A percentile compares a stretch with the other conserved stretches of the same genome.
These are phyloP conservation scores for Chytriomyces hyalinus DNA, from an alignment of 192 early-diverging fungal genomes.

Conservation along the genomic window DNA sequence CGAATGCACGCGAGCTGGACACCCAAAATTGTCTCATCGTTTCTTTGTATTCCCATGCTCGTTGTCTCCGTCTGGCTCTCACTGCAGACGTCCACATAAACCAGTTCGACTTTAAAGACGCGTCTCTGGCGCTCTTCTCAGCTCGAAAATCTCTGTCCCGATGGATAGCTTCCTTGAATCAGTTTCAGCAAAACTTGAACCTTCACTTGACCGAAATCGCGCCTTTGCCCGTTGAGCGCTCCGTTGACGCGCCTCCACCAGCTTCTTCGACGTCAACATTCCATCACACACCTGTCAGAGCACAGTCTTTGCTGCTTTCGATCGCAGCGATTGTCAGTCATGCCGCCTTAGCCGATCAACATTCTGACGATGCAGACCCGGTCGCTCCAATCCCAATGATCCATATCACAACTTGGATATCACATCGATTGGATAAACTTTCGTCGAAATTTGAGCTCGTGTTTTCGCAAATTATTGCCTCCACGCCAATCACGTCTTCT, in stretches of 20 bases:
- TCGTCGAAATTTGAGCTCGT: conserved; percentile 11
- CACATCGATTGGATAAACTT: background rate
- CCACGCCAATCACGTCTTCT: background rate
- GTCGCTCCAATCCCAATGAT: background rate
- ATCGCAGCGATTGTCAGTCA: background rate
- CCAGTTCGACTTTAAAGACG: conserved; percentile 24
- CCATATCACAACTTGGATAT: conserved; percentile 6
- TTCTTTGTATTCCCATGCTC: background rate
- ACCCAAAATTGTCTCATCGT: background rate
- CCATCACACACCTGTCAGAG: background rate
- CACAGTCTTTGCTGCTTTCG: background rate
- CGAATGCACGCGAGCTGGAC: too few species aligned
- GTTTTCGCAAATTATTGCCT: background rate
- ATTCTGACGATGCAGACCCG: background rate
- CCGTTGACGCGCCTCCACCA: background rate
- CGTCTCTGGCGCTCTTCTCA: conserved; percentile 1
- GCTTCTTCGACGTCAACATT: background rate
- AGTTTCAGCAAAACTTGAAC: background rate
- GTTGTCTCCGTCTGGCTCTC: background rate
- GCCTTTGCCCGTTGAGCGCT: background rate
- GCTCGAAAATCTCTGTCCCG: background rate
- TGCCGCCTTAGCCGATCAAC: background rate
- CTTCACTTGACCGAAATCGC: background rate
- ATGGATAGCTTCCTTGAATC: conserved; percentile 8
- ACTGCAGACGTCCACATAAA: background rate